Evolutionary conservation across 2,329 filamentous ascomycete species (phyloP).

Genomic region (Penicillium sp.): DNA sequence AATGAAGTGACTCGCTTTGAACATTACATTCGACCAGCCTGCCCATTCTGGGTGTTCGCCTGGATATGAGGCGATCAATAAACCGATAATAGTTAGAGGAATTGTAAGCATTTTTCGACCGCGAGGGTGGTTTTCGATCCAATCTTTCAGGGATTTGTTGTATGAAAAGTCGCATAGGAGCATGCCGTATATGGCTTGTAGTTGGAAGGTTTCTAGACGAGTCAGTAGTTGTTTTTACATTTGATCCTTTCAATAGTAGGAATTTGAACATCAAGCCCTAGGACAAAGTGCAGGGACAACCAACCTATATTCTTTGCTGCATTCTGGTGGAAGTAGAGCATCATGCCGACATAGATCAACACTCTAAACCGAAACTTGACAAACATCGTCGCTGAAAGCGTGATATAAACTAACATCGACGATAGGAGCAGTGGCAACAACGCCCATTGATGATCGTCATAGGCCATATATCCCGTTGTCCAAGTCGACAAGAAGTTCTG

Average conservation of each 20-base stretch:
- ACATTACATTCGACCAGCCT: constrained; percentile 50
- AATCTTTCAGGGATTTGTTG: constrained; percentile 48
- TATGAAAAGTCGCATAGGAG: constrained; percentile 55
- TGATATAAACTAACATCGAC: constrained; percentile 54
- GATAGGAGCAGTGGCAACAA: constrained; percentile 52
- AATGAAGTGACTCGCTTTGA: constrained; percentile 44
- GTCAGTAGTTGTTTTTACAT: background rate
- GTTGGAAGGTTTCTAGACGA: constrained; percentile 54
- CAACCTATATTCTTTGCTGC: constrained; percentile 48
- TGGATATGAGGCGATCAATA: constrained; percentile 53
- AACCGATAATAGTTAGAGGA: constrained; percentile 45
- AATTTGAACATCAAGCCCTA: too few relatives aligned
- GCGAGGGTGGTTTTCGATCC: constrained; percentile 45
- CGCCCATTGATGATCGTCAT: constrained; percentile 59
- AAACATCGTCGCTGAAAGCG: constrained; percentile 46
- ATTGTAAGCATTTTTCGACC: constrained; percentile 41
- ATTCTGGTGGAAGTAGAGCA: constrained; percentile 53
- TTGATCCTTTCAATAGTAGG: too few relatives aligned
- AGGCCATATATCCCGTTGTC: constrained; percentile 54
- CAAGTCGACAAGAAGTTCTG: constrained; percentile 51
- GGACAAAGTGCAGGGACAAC: constrained; percentile 8
- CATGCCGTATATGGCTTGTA: constrained; percentile 54
- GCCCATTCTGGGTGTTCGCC: constrained; percentile 54
- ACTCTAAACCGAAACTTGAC: constrained; percentile 52
- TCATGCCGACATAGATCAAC: constrained; percentile 48